Base-by-base conservation (phyloP, 805 yeast genomes). In the Candida nitratophila region DNA sequence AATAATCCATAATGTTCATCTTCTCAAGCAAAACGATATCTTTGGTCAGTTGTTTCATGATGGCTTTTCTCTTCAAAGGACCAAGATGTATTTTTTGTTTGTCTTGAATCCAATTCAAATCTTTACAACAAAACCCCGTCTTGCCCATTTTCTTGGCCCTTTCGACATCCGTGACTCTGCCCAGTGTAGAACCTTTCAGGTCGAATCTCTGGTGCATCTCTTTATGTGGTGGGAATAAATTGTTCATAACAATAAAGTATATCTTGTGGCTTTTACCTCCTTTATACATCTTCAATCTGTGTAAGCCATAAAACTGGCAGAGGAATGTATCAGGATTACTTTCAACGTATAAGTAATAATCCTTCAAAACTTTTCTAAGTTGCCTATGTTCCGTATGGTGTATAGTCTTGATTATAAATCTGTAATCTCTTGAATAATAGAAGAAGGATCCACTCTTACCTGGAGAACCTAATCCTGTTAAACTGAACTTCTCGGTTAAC, bases 391-490 rank as follows among this genome's bases (percentile, higher is more conserved):
- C 99, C 1, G 93, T 66, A 56, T 86, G 95, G 60, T 87, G 97
- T 44, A 93, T 89, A 0, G 99, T 93, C 62, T 93, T 93, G 64
- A 93, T 95, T 59, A 93, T 93, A 65, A 86, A 93, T 50, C 91
- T 76, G 66, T 83, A 90, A 66, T 95, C 99, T 48, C 96, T 71
- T 6, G 97, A 88, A 63, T 86, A 95, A 68, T 93, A 93, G 60
- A 93, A 93, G 58, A 91, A 91, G 0, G 96, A 88, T 0, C 99
- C 99, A 56, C 95, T 84, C 62, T 93, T 93, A 3, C 99, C 99
- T 0, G 98, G 97, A 1, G 97, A 89, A 19, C 91, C 95, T 50
- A 89, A 69, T 64, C 91, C 97, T 24, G 93, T 84, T 33, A 93
- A 74, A 49, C 93, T 86, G 58, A 91, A 91, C 61, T 89, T 89